Percentiles rank a stretch among this genome's conserved stretches.
phyloP scores from a whole-genome alignment of 352 stramenopile genomes.

The Pythium aristosporum region DNA sequence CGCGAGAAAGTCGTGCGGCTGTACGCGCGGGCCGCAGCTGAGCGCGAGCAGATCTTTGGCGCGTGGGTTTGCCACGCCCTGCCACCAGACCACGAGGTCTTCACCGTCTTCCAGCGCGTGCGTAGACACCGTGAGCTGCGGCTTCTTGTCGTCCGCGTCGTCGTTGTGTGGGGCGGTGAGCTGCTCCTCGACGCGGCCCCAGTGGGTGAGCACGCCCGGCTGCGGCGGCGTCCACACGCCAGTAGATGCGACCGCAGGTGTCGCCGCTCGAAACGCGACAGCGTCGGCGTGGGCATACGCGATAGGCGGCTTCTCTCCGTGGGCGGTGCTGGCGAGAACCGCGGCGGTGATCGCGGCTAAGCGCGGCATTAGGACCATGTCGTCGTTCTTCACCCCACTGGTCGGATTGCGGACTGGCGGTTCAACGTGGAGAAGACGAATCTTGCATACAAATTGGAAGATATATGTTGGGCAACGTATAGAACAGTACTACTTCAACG shows the following conservation, averaged over 20 bases:
- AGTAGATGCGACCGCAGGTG: neutral
- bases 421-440: slow-evolving; percentile 6
- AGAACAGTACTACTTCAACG: slow-evolving; percentile 18
- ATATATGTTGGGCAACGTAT: slow-evolving; percentile 24
- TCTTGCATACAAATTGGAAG: slow-evolving; percentile 16
- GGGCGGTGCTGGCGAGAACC: neutral
- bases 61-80: slow-evolving; percentile 43
- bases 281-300: slow-evolving; percentile 25
- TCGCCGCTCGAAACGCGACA: slow-evolving; percentile 16
- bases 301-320: slow-evolving; percentile 19
- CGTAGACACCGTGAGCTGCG: slow-evolving; percentile 39
- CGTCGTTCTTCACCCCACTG: neutral
- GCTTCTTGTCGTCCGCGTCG: neutral
- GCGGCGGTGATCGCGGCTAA: neutral
- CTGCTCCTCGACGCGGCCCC: slow-evolving; percentile 14
- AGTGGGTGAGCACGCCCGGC: slow-evolving; percentile 9
- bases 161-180: neutral
- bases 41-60: slow-evolving; percentile 64
- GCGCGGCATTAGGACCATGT: neutral
- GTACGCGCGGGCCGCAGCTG: slow-evolving; percentile 57
- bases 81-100: slow-evolving; percentile 75
- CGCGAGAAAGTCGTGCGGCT: slow-evolving; percentile 54
- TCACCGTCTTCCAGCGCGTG: slow-evolving; percentile 54
- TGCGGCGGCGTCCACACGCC: slow-evolving; percentile 9
- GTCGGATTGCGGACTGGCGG: neutral